phyloP scores from a whole-genome alignment of 2,329 filamentous ascomycete species.

The Aspergillus fumigatiaffinis region DNA sequence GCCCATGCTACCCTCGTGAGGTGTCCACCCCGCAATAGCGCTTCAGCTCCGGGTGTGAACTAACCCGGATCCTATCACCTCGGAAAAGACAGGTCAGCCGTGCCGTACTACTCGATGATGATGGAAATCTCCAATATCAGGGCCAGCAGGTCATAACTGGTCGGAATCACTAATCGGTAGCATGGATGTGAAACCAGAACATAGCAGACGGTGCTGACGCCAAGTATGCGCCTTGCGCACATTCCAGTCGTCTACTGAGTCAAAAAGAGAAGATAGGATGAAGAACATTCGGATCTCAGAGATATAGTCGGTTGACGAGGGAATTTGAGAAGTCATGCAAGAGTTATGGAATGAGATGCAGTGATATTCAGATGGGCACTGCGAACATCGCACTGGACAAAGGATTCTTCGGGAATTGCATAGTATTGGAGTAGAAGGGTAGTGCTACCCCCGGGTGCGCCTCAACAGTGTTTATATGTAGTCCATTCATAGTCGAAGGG shows the following conservation, averaged over 20 bases:
- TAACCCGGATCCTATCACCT: neutral
- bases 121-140: neutral
- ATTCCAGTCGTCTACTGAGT: neutral
- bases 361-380: neutral
- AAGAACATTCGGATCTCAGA: neutral
- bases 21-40: neutral
- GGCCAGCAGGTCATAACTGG: neutral
- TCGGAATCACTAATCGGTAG: neutral
- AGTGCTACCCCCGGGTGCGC: neutral
- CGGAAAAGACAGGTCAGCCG: neutral
- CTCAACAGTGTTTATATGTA: neutral
- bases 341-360: neutral
- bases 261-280: neutral
- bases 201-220: neutral
- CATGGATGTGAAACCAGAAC: neutral
- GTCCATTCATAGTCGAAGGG: neutral
- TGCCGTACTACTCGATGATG: neutral
- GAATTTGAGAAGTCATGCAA: neutral
- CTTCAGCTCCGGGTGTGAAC: neutral
- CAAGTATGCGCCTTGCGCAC: neutral
- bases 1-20: neutral
- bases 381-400: neutral
- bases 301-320: neutral
- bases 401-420: neutral
- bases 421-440: neutral